Evolutionary conservation across 805 yeast genomes (phyloP).

Genomic region (Wickerhamiella azyma): DNA sequence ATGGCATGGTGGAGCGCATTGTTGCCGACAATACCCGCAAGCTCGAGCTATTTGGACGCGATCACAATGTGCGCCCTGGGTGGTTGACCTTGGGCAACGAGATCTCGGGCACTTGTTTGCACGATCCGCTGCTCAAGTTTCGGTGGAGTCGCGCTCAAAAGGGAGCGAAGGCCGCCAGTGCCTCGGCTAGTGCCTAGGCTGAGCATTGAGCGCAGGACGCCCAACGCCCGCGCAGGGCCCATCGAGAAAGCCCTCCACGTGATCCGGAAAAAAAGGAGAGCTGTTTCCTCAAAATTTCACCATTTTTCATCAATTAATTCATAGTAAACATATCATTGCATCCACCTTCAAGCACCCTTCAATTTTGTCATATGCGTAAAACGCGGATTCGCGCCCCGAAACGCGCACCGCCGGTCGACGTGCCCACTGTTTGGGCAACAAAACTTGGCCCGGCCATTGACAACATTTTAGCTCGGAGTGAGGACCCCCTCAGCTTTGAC

Average conservation of each 20-base stretch:
- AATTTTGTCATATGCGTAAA: constrained; percentile 1
- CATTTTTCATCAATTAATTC: too few species aligned
- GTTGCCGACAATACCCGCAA: constrained; percentile 69
- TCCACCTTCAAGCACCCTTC: too few species aligned
- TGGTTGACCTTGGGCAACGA: constrained; percentile 46
- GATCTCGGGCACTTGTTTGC: constrained; percentile 11
- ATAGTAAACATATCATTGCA: too few species aligned
- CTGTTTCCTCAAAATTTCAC: neutral
- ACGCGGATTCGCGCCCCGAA: constrained; percentile 16
- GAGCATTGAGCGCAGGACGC: too few species aligned
- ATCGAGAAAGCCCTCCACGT: too few species aligned
- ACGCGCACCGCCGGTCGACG: constrained; percentile 11
- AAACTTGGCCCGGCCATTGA: constrained; percentile 18
- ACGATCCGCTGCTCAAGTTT: constrained; percentile 11
- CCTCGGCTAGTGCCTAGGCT: too few species aligned
- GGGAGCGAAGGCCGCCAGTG: neutral
- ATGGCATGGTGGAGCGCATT: constrained; percentile 70
- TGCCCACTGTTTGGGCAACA: constrained; percentile 15
- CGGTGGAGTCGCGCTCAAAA: constrained; percentile 5
- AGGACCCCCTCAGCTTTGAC: constrained; percentile 11
- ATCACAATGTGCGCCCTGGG: constrained; percentile 73
- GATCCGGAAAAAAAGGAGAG: neutral
- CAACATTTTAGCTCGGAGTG: constrained; percentile 10
- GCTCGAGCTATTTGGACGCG: constrained; percentile 79
- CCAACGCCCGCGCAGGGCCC: too few species aligned